Evolutionary conservation across 371 early-diverging fungal genomes (phyloP).

Genomic region (Apophysomyces trapeziformis): DNA sequence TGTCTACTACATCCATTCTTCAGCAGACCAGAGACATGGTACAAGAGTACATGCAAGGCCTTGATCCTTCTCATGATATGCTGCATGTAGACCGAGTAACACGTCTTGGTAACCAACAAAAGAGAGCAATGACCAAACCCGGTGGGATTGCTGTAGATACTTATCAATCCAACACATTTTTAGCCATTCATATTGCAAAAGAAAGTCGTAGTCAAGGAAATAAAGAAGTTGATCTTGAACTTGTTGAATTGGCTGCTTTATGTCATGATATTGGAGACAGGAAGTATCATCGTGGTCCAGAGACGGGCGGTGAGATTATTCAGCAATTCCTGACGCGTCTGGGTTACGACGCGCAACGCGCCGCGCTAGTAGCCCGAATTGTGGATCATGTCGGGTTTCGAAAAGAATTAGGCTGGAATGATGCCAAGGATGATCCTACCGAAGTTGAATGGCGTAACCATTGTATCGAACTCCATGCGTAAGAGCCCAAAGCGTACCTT

Average conservation of each 20-base stretch:
- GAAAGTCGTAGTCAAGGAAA: constrained; percentile 27
- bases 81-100: constrained; percentile 77
- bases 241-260: constrained; percentile 74
- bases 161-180: background rate
- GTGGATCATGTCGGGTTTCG: constrained; percentile 73
- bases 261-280: constrained; percentile 81
- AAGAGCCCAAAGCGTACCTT: constrained; percentile 17
- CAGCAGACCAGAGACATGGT: constrained; percentile 57
- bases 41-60: constrained; percentile 63
- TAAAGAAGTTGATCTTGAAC: constrained; percentile 50
- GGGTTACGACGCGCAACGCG: constrained; percentile 41
- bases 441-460: constrained; percentile 54
- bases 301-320: constrained; percentile 50
- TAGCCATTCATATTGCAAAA: constrained; percentile 48
- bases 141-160: background rate
- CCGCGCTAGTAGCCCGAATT: constrained; percentile 58
- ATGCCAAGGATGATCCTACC: constrained; percentile 35
- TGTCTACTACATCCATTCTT: constrained; percentile 22
- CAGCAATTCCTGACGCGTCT: constrained; percentile 47
- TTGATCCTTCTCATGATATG: constrained; percentile 83
- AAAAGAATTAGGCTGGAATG: constrained; percentile 68
- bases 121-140: too few species aligned
- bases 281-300: constrained; percentile 63
- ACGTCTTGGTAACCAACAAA: constrained; percentile 49
- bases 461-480: constrained; percentile 69